Percentiles rank a stretch among this genome's conserved stretches.
These are phyloP conservation scores for Wickerhamomyces kurtzmanii DNA, from an alignment of 805 yeast genomes.

Conservation along the genomic window DNA sequence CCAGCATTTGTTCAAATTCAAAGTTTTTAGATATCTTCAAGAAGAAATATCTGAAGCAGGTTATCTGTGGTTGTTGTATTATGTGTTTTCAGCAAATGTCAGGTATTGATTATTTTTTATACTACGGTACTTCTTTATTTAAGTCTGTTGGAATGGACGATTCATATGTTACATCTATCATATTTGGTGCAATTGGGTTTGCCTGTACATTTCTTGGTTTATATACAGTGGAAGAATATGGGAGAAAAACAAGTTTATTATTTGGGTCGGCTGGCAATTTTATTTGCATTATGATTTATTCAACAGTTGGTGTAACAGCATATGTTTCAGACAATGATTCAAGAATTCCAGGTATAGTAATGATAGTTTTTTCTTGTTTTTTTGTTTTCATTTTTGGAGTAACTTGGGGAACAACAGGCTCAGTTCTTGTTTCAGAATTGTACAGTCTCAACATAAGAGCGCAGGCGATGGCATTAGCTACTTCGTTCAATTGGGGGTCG, in stretches of 20 bases:
- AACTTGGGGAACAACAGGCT: slow-evolving; percentile 49
- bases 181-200: slow-evolving; percentile 44
- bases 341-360: slow-evolving; percentile 35
- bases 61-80: slow-evolving; percentile 43
- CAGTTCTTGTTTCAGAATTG: slow-evolving; percentile 34
- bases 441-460: slow-evolving; percentile 52
- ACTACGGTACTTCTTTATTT: slow-evolving; percentile 54
- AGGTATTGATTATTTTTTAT: slow-evolving; percentile 62
- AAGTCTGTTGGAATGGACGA: slow-evolving; percentile 40
- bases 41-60: slow-evolving; percentile 19
- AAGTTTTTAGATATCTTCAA: slow-evolving; percentile 38
- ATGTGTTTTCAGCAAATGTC: slow-evolving; percentile 54
- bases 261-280: slow-evolving; percentile 37
- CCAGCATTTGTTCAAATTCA: slow-evolving; percentile 22
- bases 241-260: slow-evolving; percentile 29
- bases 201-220: slow-evolving; percentile 38
- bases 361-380: slow-evolving; percentile 45
- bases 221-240: slow-evolving; percentile 38
- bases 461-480: slow-evolving; percentile 43
- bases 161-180: slow-evolving; percentile 44
- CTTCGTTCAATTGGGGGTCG: slow-evolving; percentile 42
- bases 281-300: slow-evolving; percentile 41
- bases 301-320: slow-evolving; percentile 31
- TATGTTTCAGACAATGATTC: slow-evolving; percentile 23
- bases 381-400: slow-evolving; percentile 42